Evolutionary conservation across 2,329 filamentous ascomycete genomes (phyloP).

Genomic region (Penicillium digitatum): DNA sequence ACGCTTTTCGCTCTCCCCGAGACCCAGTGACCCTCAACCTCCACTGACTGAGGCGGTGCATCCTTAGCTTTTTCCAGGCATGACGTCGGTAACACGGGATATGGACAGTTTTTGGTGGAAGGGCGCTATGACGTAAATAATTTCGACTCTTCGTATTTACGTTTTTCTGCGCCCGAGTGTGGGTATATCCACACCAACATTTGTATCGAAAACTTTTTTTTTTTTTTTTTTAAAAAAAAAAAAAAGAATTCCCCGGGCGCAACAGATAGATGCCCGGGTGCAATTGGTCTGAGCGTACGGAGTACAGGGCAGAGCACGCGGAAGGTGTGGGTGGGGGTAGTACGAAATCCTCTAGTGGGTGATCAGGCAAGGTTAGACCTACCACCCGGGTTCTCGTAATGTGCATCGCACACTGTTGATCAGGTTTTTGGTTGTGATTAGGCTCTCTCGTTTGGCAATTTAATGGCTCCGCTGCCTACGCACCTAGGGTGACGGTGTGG

Average conservation of each 20-base stretch:
- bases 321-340: background rate
- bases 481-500: background rate
- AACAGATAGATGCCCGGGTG: background rate
- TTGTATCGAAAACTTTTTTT: too few relatives aligned
- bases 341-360: background rate
- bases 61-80: background rate
- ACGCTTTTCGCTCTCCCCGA: conserved; percentile 1
- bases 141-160: background rate
- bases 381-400: background rate
- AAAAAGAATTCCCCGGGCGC: too few relatives aligned
- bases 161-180: background rate
- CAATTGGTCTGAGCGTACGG: background rate
- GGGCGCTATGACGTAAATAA: background rate
- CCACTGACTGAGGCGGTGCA: conserved; percentile 10
- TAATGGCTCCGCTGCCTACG: background rate
- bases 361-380: background rate
- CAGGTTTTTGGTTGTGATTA: background rate
- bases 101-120: background rate
- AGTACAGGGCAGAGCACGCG: background rate
- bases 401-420: background rate
- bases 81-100: conserved; percentile 3
- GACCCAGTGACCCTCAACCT: background rate
- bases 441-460: background rate
- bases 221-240: too few relatives aligned
- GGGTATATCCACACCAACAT: background rate